Base-by-base conservation (phyloP, 345 rosid genomes). In the Kernera saxatilis region DNA sequence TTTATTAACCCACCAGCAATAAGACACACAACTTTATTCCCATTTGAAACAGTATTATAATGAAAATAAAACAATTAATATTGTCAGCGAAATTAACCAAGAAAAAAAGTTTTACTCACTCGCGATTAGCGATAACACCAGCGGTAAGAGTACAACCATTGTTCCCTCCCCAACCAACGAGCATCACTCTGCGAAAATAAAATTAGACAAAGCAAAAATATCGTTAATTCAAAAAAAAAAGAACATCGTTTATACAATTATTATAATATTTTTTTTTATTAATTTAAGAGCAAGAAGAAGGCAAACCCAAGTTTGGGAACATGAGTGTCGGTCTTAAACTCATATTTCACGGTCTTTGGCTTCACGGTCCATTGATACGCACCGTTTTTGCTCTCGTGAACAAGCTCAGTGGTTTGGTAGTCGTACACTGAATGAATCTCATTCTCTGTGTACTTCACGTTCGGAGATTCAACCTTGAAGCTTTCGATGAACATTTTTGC, bases 121-220 rank as follows among this genome's bases (percentile, higher is more conserved):
- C 95, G 65, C 85, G 73, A 86, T 94, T 94, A 10, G 98, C 96
- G 14, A 91, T 88, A 26, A 94, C 84, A 63, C 85, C 99, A 40
- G 88, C 98, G 11, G 96, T 94, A 46, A 94, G 96, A 25, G 99
- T 89, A 2, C 88, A 84, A 17, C 96, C 99, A 45, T 94, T 94
- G 87, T 94, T 91, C 53, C 97, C 97, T 14, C 96, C 99, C 98
- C 98, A 94, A 2, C 99, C 98, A 39, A 88, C 99, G 54, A 94
- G 96, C 97, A 94, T 83, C 60, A 94, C 96, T 82, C 99, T 91
- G 59, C 46, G 46, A 71, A 14, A 14, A 10, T 5, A 6, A 25
- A 5, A 36, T 29, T 18, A 56, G 4, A 51, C 27, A 62, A 30
- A 15, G 2, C 63, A 18, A 73, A 43, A 3, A 37, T 26, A 54